Evolutionary conservation across 129 eudicot genomes (phyloP), one percentile per base, ranked within the genome.

Genomic region (Flaveria trinervia): DNA sequence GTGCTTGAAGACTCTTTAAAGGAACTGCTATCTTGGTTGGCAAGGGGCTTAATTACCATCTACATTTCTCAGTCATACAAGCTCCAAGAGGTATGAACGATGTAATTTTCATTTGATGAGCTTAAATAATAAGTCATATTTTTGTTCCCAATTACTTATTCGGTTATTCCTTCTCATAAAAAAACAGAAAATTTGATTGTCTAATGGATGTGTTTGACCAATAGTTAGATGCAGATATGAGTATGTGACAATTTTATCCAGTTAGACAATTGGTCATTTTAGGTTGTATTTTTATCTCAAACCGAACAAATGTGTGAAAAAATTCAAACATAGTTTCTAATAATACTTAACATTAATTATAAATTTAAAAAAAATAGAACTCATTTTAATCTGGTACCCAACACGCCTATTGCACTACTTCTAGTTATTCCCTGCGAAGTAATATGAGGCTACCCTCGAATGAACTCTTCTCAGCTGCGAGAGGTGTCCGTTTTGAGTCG

Each of bases 11-110:
- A 84, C 75, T 95, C 99, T 57, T 80, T 95, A 56, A 88, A 85
- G 83, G 96, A 95, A 76, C 79, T 95, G 51, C 82, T 95, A 46
- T 88, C 96, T 55, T 95, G 97, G 99, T 75, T 89, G 77, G 88
- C 89, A 6, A 86, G 65, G 49, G 99, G 97, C 61, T 57, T 81
- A 75, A 88, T 95, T 72, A 83, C 88, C 51, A 80, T 91, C 87
- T 75, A 89, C 77, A 81, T 91, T 66, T 95, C 96, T 72, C 89
- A 89, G 85, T 67, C 82, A 75, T 95, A 83, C 87, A 80, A 84
- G 77, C 85, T 91, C 45, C 70, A 89, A 79, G 82, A 93, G 96
- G 98, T 93, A 80, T 43, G 25, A 66, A 13, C 18, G 3, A 50
- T 15, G 10, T n/a, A 45, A 73, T 16, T 26, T 28, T 65, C 39